Evolutionary conservation across 306 rosid species (phyloP).

Genomic region (Astragalus membranaceus): DNA sequence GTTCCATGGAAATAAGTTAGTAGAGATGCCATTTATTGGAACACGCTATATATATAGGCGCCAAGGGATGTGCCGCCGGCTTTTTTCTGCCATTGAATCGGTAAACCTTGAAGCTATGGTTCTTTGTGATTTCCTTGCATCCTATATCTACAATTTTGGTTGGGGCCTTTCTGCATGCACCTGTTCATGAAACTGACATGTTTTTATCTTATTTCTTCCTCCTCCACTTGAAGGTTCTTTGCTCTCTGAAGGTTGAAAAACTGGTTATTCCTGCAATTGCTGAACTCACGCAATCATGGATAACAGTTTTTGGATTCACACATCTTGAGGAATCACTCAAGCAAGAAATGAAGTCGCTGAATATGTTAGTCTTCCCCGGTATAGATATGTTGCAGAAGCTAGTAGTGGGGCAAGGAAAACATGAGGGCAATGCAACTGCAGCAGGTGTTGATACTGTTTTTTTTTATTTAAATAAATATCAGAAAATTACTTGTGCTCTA

Average conservation of each 20-base stretch:
- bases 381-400: constrained; percentile 86
- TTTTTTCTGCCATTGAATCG: constrained; percentile 73
- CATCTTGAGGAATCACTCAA: constrained; percentile 63
- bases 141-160: background rate
- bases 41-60: constrained; percentile 86
- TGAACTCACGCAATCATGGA: constrained; percentile 81
- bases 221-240: constrained; percentile 50
- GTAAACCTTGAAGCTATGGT: constrained; percentile 39
- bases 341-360: constrained; percentile 65
- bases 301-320: constrained; percentile 70
- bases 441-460: constrained; percentile 27
- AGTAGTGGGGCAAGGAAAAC: constrained; percentile 35
- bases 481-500: background rate
- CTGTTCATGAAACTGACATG: constrained; percentile 7
- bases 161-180: constrained; percentile 4
- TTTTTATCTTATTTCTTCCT: background rate
- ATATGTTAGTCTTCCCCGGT: constrained; percentile 86
- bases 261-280: constrained; percentile 86
- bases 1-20: constrained; percentile 82
- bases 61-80: constrained; percentile 95
- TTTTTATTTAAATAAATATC: background rate
- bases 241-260: constrained; percentile 69
- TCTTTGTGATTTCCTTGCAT: constrained; percentile 1
- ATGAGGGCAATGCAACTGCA: constrained; percentile 31
- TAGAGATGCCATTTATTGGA: constrained; percentile 96